Conservation (phyloP, 1,284 basidiomycete genomes). For the Ustilago sp. region DNA sequence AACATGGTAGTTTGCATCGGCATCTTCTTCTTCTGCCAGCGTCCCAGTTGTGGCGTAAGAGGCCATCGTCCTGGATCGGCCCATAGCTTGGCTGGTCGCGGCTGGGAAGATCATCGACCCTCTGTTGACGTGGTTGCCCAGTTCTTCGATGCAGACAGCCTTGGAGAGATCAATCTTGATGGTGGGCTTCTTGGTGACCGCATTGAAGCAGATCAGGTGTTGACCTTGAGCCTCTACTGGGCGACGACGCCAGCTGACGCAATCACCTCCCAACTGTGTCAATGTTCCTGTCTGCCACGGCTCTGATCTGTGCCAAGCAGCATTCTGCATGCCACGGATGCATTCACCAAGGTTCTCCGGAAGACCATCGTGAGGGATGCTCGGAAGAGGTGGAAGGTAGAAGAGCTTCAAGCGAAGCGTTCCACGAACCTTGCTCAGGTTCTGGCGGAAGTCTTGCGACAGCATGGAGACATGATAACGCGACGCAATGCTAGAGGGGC, state of each 20-base stretch:
- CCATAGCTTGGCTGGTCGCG: constrained; percentile 33
- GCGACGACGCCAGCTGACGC: constrained; percentile 86
- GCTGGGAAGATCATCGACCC: constrained; percentile 41
- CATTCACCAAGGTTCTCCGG: constrained; percentile 94
- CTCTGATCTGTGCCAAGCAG: constrained; percentile 89
- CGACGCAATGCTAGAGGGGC: constrained; percentile 48
- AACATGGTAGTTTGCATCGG: constrained; percentile 76
- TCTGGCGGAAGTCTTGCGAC: constrained; percentile 48
- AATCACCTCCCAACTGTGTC: constrained; percentile 96
- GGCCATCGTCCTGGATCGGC: constrained; percentile 34
- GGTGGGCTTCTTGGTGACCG: constrained; percentile 90
- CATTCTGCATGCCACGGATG: constrained; percentile 84
- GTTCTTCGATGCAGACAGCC: constrained; percentile 81
- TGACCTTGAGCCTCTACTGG: constrained; percentile 87
- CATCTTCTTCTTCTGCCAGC: constrained; percentile 71
- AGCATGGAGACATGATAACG: constrained; percentile 38
- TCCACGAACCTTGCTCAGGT: constrained; percentile 58
- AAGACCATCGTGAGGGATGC: constrained; percentile 80
- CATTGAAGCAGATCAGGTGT: constrained; percentile 88
- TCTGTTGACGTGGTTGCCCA: constrained; percentile 73
- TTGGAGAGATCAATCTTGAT: constrained; percentile 91
- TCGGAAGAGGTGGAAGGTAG: constrained; percentile 86
- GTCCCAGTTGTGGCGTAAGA: constrained; percentile 35
- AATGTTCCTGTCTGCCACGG: constrained; percentile 83
- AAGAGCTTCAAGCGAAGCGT: constrained; percentile 73